phyloP scores from a whole-genome alignment of 2,329 filamentous ascomycete genomes.

The Phoma sp. region DNA sequence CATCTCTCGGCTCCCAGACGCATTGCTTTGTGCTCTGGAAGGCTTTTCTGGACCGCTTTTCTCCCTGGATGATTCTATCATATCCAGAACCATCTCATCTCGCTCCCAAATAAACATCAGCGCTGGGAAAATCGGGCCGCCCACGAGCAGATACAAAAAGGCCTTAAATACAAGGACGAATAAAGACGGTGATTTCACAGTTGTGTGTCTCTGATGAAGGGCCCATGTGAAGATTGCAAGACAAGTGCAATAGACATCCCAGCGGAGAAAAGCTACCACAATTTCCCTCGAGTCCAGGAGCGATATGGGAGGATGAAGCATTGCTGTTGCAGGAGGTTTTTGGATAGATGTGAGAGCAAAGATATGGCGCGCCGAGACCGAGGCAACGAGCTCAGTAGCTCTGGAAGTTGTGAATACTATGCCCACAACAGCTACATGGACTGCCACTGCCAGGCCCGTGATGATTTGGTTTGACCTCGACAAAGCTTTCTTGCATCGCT shows the following conservation, averaged over 20 bases:
- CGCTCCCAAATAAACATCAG: neutral
- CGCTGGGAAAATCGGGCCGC: neutral
- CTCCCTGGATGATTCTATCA: neutral
- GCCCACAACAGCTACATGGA: neutral
- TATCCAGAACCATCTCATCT: neutral
- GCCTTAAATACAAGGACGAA: neutral
- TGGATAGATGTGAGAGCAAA: neutral
- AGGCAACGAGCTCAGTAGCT: neutral
- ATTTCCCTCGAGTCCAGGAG: neutral
- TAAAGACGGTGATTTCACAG: neutral
- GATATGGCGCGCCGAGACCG: neutral
- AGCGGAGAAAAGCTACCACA: neutral
- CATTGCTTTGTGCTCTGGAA: neutral
- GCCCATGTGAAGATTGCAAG: neutral
- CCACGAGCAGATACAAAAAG: neutral
- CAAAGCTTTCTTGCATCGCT: neutral
- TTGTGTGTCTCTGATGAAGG: neutral
- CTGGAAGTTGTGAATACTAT: neutral
- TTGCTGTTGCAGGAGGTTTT: neutral
- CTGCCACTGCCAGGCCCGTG: neutral
- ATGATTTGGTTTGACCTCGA: neutral
- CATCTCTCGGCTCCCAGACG: no score
- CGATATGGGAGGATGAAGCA: neutral
- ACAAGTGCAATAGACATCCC: neutral
- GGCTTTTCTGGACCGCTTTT: neutral